A percentile compares a stretch with the other conserved stretches of the same genome.
These are phyloP conservation scores for Aspergillus bertholletiae DNA, from an alignment of 495 filamentous ascomycete genomes.

Conservation along the genomic window DNA sequence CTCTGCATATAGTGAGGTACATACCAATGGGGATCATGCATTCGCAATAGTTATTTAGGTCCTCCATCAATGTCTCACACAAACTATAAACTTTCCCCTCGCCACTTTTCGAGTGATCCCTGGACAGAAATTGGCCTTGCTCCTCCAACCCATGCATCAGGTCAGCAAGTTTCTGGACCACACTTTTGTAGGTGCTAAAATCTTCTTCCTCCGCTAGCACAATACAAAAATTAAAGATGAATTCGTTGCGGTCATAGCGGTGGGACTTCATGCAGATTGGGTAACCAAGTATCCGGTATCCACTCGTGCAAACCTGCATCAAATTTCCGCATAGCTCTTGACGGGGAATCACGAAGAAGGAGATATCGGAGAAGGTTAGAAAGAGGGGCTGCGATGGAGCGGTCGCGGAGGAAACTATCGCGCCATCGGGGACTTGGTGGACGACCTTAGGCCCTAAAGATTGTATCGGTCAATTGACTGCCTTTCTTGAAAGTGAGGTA, in stretches of 20 bases:
- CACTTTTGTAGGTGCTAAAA: constrained; percentile 68
- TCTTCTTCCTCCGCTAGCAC: constrained; percentile 73
- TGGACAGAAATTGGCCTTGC: constrained; percentile 69
- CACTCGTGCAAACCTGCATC: constrained; percentile 72
- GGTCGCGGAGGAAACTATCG: constrained; percentile 61
- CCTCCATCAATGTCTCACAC: constrained; percentile 88
- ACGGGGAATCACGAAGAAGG: constrained; percentile 87
- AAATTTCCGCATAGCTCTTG: constrained; percentile 83
- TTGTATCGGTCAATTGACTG: background rate
- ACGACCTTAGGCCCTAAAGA: constrained; percentile 67
- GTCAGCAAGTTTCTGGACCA: constrained; percentile 79
- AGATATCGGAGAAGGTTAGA: constrained; percentile 77
- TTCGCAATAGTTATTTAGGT: constrained; percentile 95
- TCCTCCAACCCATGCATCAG: constrained; percentile 87
- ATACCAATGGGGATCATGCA: constrained; percentile 93
- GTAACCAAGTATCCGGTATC: constrained; percentile 80
- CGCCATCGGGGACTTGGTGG: constrained; percentile 57
- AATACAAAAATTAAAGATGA: constrained; percentile 95
- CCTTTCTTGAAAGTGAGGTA: constrained; percentile 6
- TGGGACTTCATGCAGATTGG: constrained; percentile 79
- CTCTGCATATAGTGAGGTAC: constrained; percentile 12
- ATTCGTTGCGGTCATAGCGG: constrained; percentile 85
- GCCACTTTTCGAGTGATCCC: constrained; percentile 41
- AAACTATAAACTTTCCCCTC: constrained; percentile 71
- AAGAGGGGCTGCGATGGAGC: constrained; percentile 58